Conservation (phyloP, 176 grass and related monocot species). For the Secale cereale region DNA sequence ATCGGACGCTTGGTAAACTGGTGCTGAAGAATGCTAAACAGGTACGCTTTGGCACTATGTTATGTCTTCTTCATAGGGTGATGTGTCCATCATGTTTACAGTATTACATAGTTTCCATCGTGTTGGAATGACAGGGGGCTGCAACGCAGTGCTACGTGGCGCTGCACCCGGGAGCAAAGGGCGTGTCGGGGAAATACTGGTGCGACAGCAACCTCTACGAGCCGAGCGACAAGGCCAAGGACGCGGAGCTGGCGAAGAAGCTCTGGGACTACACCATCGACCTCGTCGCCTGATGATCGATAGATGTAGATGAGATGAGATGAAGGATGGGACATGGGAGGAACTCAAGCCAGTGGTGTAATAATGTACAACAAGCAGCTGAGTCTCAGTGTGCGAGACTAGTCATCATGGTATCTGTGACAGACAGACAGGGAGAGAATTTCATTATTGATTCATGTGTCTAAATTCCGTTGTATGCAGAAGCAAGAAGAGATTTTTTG, state of each 20-base stretch:
- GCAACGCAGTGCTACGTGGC: slow-evolving; percentile 80
- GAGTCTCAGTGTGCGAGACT: no score
- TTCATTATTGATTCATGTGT: no score
- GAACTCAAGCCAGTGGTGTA: no score
- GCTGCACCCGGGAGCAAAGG: slow-evolving; percentile 63
- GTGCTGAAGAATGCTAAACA: slow-evolving; percentile 86
- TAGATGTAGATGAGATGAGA: no score
- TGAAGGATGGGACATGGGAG: no score
- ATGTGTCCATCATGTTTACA: neutral
- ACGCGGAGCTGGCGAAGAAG: slow-evolving; percentile 57
- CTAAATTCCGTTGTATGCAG: no score
- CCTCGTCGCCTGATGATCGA: neutral
- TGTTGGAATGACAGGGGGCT: slow-evolving; percentile 49
- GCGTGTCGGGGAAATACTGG: slow-evolving; percentile 65
- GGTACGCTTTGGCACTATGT: slow-evolving; percentile 28
- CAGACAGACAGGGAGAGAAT: no score
- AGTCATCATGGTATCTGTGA: no score
- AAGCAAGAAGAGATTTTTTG: no score
- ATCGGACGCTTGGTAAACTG: slow-evolving; percentile 67
- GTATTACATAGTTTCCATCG: no score
- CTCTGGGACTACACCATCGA: slow-evolving; percentile 79
- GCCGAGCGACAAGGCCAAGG: slow-evolving; percentile 57
- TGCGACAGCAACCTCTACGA: slow-evolving; percentile 64
- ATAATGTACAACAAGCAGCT: no score
- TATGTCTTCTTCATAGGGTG: neutral